Base-by-base conservation (phyloP, 176 grass and related monocot genomes). In the Bolboschoenus planiculmis region DNA sequence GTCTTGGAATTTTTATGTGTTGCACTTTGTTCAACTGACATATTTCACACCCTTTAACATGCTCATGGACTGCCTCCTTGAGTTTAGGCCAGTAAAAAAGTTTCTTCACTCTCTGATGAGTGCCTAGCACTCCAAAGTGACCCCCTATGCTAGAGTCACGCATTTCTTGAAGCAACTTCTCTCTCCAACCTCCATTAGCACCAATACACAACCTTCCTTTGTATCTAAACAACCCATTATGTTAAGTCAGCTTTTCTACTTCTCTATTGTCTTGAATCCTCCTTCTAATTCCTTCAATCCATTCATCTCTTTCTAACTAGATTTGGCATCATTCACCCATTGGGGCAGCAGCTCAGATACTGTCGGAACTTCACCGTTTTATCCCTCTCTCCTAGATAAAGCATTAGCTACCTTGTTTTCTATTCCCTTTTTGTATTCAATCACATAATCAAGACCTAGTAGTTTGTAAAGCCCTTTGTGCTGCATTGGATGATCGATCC, bases 151-250 rank as follows among this genome's bases (percentile, higher is more conserved):
- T 34, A 0, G 10, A 37, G 0, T n/a, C 31, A 37, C 37, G 63
- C 0, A 67, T 0, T 1, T 20, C 14, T 4, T 2, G 4, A 1
- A 67, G 7, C 0, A 67, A 0, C 34, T 8, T 37, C 0, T 18
- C 0, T 16, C 63, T 39, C 63, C 33, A 67, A 5, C 5, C 61
- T 1, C 1, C 10, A 1, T 16, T 5, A 16, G 0, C 3, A 13
- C 61, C 61, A 15, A 65, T 8, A 65, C 31, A 34, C 0, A 65
- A 0, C 18, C 61, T 65, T 3, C 61, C 61, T 16, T 65, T 6
- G 0, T 60, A 13, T 56, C 16, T 23, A n/a, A 23, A n/a, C 1
- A 56, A 1, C 0, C 18, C 54, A 0, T 56, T 2, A n/a, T 3
- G 20, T n/a, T 23, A 1, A 56, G 54, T 20, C 15, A 20, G 20